These are phyloP conservation scores for Suillus occidentalis DNA, from an alignment of 768 basidiomycete species.

Conservation along the genomic window DNA sequence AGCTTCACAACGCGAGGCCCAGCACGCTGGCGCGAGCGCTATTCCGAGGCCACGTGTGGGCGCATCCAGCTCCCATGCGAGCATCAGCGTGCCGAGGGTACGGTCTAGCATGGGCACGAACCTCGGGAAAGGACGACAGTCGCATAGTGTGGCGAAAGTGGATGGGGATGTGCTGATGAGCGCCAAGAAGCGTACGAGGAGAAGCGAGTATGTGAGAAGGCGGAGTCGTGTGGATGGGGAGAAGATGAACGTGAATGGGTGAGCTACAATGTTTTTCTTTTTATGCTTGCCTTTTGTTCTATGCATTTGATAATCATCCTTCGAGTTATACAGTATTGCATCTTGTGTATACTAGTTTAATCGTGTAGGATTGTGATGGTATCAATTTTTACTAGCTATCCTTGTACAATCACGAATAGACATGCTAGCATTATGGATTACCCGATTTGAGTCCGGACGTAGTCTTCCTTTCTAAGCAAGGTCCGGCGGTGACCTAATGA, in stretches of 20 bases:
- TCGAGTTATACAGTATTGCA: conserved; percentile 1
- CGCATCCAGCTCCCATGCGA: conserved; percentile 19
- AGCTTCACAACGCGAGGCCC: conserved; percentile 63
- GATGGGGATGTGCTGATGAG: conserved; percentile 51
- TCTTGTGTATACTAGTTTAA: background rate
- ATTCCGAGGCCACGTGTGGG: conserved; percentile 11
- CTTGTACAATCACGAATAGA: background rate
- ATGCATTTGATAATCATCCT: conserved; percentile 14
- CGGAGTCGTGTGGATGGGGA: conserved; percentile 40
- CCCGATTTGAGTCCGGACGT: background rate
- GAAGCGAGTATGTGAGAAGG: conserved; percentile 71
- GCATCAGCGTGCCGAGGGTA: conserved; percentile 23
- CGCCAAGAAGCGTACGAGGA: conserved; percentile 71
- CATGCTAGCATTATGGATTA: background rate
- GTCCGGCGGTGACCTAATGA: no score
- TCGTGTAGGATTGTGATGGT: background rate
- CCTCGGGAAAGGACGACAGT: conserved; percentile 24
- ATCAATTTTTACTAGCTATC: background rate
- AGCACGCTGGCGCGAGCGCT: conserved; percentile 24
- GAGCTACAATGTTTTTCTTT: conserved; percentile 1
- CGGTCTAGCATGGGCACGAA: conserved; percentile 55
- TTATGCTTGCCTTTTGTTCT: conserved; percentile 5
- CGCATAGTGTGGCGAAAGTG: conserved; percentile 21
- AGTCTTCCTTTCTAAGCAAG: background rate
- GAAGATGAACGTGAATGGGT: conserved; percentile 14